These are phyloP conservation scores for Silene coronaria DNA, from an alignment of 179 eudicot species.

Conservation along the genomic window DNA sequence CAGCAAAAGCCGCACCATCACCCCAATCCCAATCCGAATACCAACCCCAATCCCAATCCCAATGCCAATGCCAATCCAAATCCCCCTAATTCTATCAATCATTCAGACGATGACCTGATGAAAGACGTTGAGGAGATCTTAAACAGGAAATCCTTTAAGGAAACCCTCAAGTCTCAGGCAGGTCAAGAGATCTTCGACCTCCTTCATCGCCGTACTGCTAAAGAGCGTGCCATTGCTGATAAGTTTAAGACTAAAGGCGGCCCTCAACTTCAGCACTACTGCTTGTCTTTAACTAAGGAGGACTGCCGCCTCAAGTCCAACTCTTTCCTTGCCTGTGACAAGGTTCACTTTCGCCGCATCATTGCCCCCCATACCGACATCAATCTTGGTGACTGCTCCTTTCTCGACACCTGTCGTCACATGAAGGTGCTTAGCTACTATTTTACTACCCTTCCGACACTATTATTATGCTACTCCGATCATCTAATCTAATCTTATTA, in stretches of 20 bases:
- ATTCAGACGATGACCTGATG: constrained; percentile 64
- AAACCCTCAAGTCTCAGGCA: constrained; percentile 81
- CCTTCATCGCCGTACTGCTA: constrained; percentile 79
- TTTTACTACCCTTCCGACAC: no score
- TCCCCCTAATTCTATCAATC: neutral
- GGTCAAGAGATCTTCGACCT: constrained; percentile 91
- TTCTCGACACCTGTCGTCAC: constrained; percentile 94
- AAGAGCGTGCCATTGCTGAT: constrained; percentile 77
- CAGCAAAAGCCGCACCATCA: no score
- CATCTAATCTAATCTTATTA: no score
- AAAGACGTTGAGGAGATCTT: constrained; percentile 86
- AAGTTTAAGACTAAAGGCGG: constrained; percentile 96
- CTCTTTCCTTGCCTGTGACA: constrained; percentile 76
- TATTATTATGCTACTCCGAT: neutral
- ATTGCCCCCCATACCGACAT: constrained; percentile 87
- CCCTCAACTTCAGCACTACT: constrained; percentile 85
- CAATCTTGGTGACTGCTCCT: constrained; percentile 93
- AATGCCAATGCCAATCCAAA: constrained; percentile 27
- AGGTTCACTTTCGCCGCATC: constrained; percentile 98
- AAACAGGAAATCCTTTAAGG: constrained; percentile 78
- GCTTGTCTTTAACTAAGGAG: constrained; percentile 88
- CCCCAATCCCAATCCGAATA: no score
- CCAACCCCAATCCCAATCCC: neutral
- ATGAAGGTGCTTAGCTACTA: constrained; percentile 56
- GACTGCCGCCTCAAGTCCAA: constrained; percentile 82